A percentile compares a stretch with the other conserved stretches of the same genome.
These are phyloP conservation scores for Tolypocladium tropicale DNA, from an alignment of 2,329 filamentous ascomycete genomes.

Conservation along the genomic window DNA sequence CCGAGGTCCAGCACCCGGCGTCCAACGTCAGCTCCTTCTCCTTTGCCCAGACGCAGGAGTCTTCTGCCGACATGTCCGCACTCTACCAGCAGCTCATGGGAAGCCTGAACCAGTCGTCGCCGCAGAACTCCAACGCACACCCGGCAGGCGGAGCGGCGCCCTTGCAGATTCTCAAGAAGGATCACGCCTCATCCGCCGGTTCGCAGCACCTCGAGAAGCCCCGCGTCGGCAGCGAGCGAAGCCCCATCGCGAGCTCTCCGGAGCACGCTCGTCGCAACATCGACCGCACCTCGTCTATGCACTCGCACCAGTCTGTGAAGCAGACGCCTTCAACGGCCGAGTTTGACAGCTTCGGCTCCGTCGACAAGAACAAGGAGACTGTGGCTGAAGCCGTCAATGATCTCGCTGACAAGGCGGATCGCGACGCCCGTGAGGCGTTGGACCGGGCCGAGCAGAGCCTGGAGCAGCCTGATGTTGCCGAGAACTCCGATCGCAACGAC, in stretches of 20 bases:
- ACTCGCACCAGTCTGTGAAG: constrained; percentile 14
- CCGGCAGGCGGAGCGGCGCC: constrained; percentile 20
- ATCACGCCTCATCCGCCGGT: constrained; percentile 25
- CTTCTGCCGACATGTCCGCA: constrained; percentile 21
- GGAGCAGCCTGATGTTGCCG: constrained; percentile 31
- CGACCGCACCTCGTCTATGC: constrained; percentile 23
- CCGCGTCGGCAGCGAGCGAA: constrained; percentile 29
- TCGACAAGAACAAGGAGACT: constrained; percentile 56
- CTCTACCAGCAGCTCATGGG: constrained; percentile 28
- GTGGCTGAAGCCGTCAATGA: constrained; percentile 61
- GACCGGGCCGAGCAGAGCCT: constrained; percentile 42
- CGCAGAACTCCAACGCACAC: constrained; percentile 29
- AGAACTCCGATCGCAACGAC: not conserved
- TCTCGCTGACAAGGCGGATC: constrained; percentile 43
- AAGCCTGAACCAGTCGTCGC: constrained; percentile 27
- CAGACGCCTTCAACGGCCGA: constrained; percentile 20
- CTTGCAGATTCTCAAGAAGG: constrained; percentile 43
- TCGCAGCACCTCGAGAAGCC: constrained; percentile 29
- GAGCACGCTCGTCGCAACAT: constrained; percentile 29
- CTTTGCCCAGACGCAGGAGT: constrained; percentile 24
- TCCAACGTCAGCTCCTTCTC: constrained; percentile 15
- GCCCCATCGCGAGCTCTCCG: constrained; percentile 31
- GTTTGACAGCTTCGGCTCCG: constrained; percentile 15
- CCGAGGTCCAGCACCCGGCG: constrained; percentile 11
- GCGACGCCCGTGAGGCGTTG: constrained; percentile 54